Conservation (phyloP, 106 monocot genomes). For the Apostasia shenzhenica region DNA sequence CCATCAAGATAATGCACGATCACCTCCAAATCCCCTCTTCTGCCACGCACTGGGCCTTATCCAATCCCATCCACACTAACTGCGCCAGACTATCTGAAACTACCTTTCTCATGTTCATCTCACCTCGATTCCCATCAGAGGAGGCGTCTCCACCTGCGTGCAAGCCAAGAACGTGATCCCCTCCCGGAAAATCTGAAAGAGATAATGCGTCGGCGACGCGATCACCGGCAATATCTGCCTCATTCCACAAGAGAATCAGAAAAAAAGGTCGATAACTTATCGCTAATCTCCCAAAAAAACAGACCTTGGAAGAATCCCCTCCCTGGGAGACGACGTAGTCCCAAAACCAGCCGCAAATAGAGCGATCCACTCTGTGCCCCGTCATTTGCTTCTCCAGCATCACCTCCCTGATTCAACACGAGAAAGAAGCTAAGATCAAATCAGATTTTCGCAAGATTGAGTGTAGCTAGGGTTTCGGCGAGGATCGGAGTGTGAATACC, state of each 20-base stretch:
- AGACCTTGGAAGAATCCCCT: constrained; percentile 69
- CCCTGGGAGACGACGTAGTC: constrained; percentile 57
- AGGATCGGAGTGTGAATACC: constrained; percentile 26
- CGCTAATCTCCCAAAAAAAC: neutral
- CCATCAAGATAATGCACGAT: no score
- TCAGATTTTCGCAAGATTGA: neutral
- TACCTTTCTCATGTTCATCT: neutral
- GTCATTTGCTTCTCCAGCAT: constrained; percentile 95
- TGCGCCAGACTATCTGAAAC: no score
- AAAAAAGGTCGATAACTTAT: neutral
- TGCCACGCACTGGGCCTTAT: no score
- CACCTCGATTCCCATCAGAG: constrained; percentile 83
- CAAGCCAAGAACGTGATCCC: constrained; percentile 83
- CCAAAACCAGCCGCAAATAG: constrained; percentile 94
- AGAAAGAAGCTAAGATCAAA: neutral
- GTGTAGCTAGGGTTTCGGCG: neutral
- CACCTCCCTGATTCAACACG: constrained; percentile 61
- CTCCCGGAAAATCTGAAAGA: constrained; percentile 72
- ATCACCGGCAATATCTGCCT: constrained; percentile 68
- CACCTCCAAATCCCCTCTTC: no score
- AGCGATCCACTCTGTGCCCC: constrained; percentile 74
- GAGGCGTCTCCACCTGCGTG: constrained; percentile 93
- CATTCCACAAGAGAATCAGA: constrained; percentile 1
- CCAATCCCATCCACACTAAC: no score
- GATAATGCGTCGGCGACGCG: constrained; percentile 86